Evolutionary conservation across 768 basidiomycete species (phyloP).

Genomic region (Lentinus brumalis): DNA sequence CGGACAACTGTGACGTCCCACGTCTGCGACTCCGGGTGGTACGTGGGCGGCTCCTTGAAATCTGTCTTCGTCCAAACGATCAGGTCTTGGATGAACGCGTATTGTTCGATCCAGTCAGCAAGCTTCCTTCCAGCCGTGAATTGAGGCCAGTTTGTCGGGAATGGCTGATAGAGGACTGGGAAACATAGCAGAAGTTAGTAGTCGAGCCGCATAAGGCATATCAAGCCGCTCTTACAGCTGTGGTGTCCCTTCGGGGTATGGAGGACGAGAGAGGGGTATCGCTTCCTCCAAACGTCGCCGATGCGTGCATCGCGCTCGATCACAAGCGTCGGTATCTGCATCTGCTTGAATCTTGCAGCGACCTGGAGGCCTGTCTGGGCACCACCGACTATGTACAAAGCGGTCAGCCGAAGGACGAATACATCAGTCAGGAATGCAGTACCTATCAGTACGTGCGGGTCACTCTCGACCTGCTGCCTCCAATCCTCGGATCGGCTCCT

Average conservation of each 20-base stretch:
- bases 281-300: conserved; percentile 61
- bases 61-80: conserved; percentile 62
- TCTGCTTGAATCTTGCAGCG: conserved; percentile 62
- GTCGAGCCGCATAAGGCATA: not conserved
- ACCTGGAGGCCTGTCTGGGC: conserved; percentile 68
- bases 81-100: conserved; percentile 59
- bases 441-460: conserved; percentile 43
- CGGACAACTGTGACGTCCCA: conserved; percentile 51
- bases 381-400: conserved; percentile 44
- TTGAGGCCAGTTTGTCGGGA: conserved; percentile 18
- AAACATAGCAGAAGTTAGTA: not conserved
- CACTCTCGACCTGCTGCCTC: conserved; percentile 37
- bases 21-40: conserved; percentile 38
- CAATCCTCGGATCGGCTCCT: conserved; percentile 28
- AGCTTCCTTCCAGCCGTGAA: conserved; percentile 54
- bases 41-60: conserved; percentile 38
- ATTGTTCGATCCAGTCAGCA: conserved; percentile 68
- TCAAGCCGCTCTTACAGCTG: conserved; percentile 45
- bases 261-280: conserved; percentile 59
- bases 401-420: not conserved
- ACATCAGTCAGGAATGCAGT: not conserved
- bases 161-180: conserved; percentile 11
- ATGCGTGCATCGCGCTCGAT: conserved; percentile 54
- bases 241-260: conserved; percentile 27
- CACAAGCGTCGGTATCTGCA: conserved; percentile 52